Evolutionary conservation across 2,329 filamentous ascomycete species (phyloP).

Genomic region (Rhinocladiella similis): DNA sequence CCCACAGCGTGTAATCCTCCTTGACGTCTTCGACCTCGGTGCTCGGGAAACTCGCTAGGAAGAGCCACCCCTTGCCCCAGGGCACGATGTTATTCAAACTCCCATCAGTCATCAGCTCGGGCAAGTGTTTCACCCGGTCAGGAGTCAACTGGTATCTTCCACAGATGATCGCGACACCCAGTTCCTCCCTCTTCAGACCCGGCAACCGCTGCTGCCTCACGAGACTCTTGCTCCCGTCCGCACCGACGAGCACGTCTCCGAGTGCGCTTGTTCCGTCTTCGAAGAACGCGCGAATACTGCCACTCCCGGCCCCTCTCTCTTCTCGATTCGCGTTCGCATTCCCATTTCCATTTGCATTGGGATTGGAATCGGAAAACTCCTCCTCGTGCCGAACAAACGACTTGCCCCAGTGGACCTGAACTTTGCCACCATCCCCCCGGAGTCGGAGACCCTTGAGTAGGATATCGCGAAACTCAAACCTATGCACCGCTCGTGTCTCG

Average conservation of each 20-base stretch:
- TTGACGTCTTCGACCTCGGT: constrained; percentile 16
- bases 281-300: constrained; percentile 34
- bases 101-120: constrained; percentile 30
- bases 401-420: constrained; percentile 36
- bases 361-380: no score
- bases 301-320: not conserved
- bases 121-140: not conserved
- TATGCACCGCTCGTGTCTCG: constrained; percentile 31
- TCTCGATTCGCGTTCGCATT: no score
- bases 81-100: constrained; percentile 21
- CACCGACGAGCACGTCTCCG: constrained; percentile 40
- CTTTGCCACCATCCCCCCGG: constrained; percentile 14
- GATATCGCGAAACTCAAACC: constrained; percentile 36
- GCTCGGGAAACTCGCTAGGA: constrained; percentile 8
- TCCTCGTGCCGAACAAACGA: constrained; percentile 25
- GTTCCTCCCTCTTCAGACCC: constrained; percentile 37
- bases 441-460: constrained; percentile 32
- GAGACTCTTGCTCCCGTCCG: constrained; percentile 39
- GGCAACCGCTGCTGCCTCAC: constrained; percentile 42
- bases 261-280: constrained; percentile 35
- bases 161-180: constrained; percentile 40
- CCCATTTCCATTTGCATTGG: no score
- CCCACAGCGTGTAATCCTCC: constrained; percentile 31
- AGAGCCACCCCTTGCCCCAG: constrained; percentile 4
- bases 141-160: constrained; percentile 33